These are phyloP conservation scores for Carex kokanica DNA, from an alignment of 176 grass and related monocot species.

Conservation along the genomic window DNA sequence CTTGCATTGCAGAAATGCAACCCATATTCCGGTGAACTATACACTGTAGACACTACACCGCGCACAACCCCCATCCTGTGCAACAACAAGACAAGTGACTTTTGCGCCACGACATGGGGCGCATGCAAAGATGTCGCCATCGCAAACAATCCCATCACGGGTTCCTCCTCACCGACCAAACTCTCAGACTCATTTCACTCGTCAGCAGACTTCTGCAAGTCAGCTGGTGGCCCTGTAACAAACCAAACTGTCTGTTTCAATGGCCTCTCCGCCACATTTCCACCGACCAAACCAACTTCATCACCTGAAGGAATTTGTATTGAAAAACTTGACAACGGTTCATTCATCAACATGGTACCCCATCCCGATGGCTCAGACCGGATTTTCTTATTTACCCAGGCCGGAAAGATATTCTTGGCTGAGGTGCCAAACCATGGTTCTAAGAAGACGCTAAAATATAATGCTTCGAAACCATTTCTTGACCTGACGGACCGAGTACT, in stretches of 20 bases:
- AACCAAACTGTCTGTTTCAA: slow-evolving; percentile 47
- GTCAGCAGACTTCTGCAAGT: slow-evolving; percentile 43
- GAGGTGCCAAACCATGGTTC: slow-evolving; percentile 50
- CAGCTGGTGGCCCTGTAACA: slow-evolving; percentile 33
- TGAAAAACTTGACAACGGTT: slow-evolving; percentile 67
- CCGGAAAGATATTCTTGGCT: slow-evolving; percentile 70
- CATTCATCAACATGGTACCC: slow-evolving; percentile 72
- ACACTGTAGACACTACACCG: slow-evolving; percentile 35
- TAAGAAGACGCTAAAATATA: slow-evolving; percentile 31
- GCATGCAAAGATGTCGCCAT: slow-evolving; percentile 67
- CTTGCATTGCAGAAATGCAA: slow-evolving; percentile 54
- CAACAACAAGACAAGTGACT: slow-evolving; percentile 38
- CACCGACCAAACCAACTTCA: background rate
- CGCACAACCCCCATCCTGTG: slow-evolving; percentile 56
- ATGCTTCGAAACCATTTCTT: slow-evolving; percentile 50
- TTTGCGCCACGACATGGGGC: slow-evolving; percentile 58
- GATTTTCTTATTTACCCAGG: slow-evolving; percentile 54
- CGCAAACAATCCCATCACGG: slow-evolving; percentile 46
- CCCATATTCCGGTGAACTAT: slow-evolving; percentile 70
- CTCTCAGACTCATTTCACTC: slow-evolving; percentile 68
- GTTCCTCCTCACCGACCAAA: slow-evolving; percentile 30
- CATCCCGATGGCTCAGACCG: slow-evolving; percentile 79
- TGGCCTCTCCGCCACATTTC: slow-evolving; percentile 49
- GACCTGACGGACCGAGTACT: slow-evolving; percentile 81
- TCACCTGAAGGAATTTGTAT: slow-evolving; percentile 70